phyloP scores from a whole-genome alignment of 169 alveolate genomes.

The Plasmodium gaboni region DNA sequence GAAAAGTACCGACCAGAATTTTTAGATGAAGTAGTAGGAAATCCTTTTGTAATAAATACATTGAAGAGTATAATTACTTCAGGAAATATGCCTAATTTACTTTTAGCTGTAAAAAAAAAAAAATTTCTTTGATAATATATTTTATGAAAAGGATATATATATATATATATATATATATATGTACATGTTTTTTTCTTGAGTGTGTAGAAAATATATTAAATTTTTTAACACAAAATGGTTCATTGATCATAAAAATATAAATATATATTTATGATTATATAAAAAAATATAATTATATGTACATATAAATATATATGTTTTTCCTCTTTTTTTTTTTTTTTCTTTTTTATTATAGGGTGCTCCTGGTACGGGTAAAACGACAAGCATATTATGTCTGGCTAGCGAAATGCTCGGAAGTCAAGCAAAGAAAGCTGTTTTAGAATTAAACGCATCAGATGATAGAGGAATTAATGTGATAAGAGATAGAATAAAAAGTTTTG shows the following conservation, averaged over 20 bases:
- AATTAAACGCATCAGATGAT: conserved; percentile 99
- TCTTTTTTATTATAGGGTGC: conserved; percentile 93
- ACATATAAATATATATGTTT: neutral
- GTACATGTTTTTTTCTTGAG: neutral
- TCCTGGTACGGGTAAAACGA: conserved; percentile 99
- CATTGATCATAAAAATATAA: neutral
- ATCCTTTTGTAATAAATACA: conserved; percentile 93
- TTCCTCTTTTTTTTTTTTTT: conserved; percentile 4
- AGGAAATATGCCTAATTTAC: conserved; percentile 98
- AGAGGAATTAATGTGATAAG: conserved; percentile 99
- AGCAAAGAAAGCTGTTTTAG: conserved; percentile 94
- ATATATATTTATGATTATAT: neutral
- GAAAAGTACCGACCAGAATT: conserved; percentile 98
- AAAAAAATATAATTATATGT: no score
- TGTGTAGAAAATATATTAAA: no score
- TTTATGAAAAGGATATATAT: neutral
- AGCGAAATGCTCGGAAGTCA: conserved; percentile 94
- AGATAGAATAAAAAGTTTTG: conserved; percentile 97
- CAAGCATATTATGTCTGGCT: conserved; percentile 98
- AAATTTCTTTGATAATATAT: no score
- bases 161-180: neutral
- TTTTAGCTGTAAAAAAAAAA: conserved; percentile 88
- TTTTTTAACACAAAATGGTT: neutral
- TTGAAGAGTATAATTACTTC: conserved; percentile 94
- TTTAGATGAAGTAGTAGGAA: conserved; percentile 97